Evolutionary conservation across 2,329 filamentous ascomycete species (phyloP).

Genomic region (Phoma sp.): DNA sequence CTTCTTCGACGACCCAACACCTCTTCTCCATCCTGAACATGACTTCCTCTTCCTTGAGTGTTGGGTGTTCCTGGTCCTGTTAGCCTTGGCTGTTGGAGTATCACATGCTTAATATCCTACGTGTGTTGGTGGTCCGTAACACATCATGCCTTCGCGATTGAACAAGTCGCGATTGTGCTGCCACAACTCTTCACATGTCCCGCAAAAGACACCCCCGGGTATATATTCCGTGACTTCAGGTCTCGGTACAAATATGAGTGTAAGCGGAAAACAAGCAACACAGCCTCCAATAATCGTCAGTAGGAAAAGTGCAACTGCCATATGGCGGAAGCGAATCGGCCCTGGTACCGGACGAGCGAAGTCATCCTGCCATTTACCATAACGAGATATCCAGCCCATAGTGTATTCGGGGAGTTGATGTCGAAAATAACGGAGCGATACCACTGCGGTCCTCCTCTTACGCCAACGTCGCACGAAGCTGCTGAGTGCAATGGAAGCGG

Average conservation of each 20-base stretch:
- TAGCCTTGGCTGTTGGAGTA: not conserved
- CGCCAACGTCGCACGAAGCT: not conserved
- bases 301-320: not conserved
- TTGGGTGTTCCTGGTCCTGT: not conserved
- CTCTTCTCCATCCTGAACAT: constrained; percentile 7
- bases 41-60: constrained; percentile 1
- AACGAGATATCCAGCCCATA: constrained; percentile 12
- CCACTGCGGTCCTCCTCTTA: not conserved
- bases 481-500: not conserved
- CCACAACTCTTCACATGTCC: constrained; percentile 9
- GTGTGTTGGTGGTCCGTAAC: constrained; percentile 2
- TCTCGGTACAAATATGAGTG: not conserved
- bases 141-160: constrained; percentile 7
- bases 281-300: not conserved
- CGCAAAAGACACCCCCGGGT: constrained; percentile 1
- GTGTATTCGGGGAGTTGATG: not conserved
- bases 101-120: not conserved
- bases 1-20: constrained; percentile 4
- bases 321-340: not conserved
- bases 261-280: constrained; percentile 5
- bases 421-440: not conserved
- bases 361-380: not conserved
- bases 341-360: not conserved
- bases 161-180: constrained; percentile 10
- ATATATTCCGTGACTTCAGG: constrained; percentile 5